Evolutionary conservation across 2,329 filamentous ascomycete genomes (phyloP), one percentile per base, ranked within the genome.

Genomic region (Xylariaceae sp.): DNA sequence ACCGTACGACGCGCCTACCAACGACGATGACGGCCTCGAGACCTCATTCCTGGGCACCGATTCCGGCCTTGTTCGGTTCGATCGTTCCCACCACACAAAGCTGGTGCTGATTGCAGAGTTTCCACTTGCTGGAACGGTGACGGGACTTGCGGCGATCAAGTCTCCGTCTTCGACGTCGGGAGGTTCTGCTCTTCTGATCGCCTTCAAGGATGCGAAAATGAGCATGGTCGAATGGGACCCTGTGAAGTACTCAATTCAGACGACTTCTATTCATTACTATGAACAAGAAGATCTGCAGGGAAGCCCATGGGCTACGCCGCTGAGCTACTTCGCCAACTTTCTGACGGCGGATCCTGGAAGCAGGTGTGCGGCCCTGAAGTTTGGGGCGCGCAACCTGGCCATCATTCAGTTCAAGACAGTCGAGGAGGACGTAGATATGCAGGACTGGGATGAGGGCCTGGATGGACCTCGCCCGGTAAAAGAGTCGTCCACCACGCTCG

Each of bases 191-290:
- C 80, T 99, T 57, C 78, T 99, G 57, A 74, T 97, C 59, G 88
- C 91, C 0, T 89, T 93, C 75, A 88, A 89, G 70, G 92, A 96
- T 75, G 94, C 94, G 48, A 96, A 96, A 76, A 82, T 97, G 71
- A 95, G 90, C 74, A 80, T 99, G 73, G 82, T 96, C 58, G 90
- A 97, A 77, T 99, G 94, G 94, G 90, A 97, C 72, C 86, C 90
- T 7, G 85, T 88, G 72, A 86, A 85, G 66, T 82, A 89, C 74
- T 84, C 84, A 55, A 86, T 97, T 68, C 87, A 88, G 68, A 97
- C 93, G 56, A 85, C 94, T 64, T 97, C 93, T 55, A 93, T 99
- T 69, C 94, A 99, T 77, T 97, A 92, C 80, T 99, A 97, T 76
- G 94, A 99, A 74, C 90, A 94, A 73, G 92, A 97, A 71, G 92